Evolutionary conservation across 768 basidiomycete species (phyloP).

Genomic region (Termitomyces sp.): DNA sequence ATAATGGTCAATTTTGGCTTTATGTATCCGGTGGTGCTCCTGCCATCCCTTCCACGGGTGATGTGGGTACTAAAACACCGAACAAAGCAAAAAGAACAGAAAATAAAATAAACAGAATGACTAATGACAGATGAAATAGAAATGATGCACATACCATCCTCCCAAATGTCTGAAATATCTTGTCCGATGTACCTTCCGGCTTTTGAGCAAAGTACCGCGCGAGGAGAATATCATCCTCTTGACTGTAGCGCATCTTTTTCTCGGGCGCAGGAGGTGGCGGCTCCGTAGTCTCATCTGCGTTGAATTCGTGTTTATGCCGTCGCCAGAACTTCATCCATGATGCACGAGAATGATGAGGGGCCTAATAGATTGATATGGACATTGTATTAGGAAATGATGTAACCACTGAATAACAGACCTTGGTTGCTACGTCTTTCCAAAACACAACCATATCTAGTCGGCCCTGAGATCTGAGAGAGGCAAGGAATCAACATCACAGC

Average conservation of each 20-base stretch:
- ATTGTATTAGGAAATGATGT: not conserved
- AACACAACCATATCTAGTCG: constrained; percentile 71
- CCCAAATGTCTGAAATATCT: constrained; percentile 79
- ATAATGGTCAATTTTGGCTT: constrained; percentile 79
- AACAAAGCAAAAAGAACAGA: not conserved
- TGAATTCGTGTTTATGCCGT: constrained; percentile 79
- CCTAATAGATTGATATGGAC: constrained; percentile 34
- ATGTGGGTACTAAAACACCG: constrained; percentile 59
- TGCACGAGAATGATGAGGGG: constrained; percentile 85
- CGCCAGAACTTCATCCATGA: constrained; percentile 96
- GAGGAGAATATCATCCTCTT: constrained; percentile 71
- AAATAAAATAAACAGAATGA: not conserved
- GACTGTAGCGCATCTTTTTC: constrained; percentile 86
- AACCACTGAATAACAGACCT: constrained; percentile 32
- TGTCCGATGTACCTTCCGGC: constrained; percentile 78
- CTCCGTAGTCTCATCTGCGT: constrained; percentile 59
- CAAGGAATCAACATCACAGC: constrained; percentile 1
- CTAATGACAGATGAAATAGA: constrained; percentile 1
- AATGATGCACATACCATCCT: constrained; percentile 43
- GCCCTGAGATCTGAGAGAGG: constrained; percentile 42
- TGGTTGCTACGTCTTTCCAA: constrained; percentile 72
- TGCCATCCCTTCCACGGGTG: constrained; percentile 97
- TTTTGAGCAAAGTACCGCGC: constrained; percentile 70
- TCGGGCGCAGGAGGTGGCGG: constrained; percentile 73
- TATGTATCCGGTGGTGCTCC: constrained; percentile 86